Evolutionary conservation across 352 stramenopile genomes (phyloP).

Genomic region (Globisporangium paddicum): DNA sequence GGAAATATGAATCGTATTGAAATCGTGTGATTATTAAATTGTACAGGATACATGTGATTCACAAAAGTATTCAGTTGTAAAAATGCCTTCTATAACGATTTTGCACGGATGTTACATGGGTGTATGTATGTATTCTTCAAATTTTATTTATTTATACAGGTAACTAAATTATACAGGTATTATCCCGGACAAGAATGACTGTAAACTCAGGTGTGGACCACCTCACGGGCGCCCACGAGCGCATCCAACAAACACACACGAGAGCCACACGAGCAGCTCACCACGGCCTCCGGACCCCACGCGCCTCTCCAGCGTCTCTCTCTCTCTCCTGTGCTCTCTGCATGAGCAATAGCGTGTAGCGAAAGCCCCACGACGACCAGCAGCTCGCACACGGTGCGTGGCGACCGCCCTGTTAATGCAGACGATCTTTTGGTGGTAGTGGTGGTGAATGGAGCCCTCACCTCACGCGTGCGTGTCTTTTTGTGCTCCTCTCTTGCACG

Average conservation of each 20-base stretch:
- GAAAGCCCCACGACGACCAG: not conserved
- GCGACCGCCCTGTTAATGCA: not conserved
- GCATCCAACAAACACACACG: too few relatives aligned
- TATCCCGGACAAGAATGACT: not conserved
- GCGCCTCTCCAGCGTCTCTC: too few relatives aligned
- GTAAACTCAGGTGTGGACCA: not conserved
- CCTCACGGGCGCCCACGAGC: too few relatives aligned
- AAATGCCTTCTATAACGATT: not conserved
- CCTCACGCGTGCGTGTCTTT: constrained; percentile 14
- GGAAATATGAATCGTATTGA: too few relatives aligned
- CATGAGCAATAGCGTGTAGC: not conserved
- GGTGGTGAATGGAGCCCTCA: not conserved
- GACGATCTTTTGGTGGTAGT: not conserved
- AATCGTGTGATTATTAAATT: too few relatives aligned
- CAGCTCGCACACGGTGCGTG: not conserved
- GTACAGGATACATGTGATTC: not conserved
- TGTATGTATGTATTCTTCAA: not conserved
- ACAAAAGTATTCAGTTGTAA: not conserved
- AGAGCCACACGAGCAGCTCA: not conserved
- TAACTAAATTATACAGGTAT: not conserved
- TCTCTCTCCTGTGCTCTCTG: not conserved
- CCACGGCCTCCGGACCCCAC: not conserved
- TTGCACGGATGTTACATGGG: not conserved
- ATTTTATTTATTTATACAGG: not conserved
- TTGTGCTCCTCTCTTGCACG: not conserved